Percentiles rank a stretch among this genome's conserved stretches.
Evolutionary conservation across 2,329 filamentous ascomycete species (phyloP).

Genomic region (Paramyrothecium sp.): DNA sequence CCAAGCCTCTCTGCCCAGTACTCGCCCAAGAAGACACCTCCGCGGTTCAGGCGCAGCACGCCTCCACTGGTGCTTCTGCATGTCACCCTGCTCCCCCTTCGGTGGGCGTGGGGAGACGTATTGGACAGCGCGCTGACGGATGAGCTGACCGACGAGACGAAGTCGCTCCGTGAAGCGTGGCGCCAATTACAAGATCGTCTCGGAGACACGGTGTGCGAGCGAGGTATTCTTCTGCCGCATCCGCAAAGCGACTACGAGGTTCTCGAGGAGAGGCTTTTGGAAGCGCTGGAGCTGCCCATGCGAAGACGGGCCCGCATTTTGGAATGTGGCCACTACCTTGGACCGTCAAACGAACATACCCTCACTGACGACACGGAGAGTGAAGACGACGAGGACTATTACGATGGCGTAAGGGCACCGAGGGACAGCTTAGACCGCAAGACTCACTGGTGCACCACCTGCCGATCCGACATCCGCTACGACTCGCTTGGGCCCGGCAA

Average conservation of each 20-base stretch:
- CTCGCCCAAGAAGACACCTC: slow-evolving; percentile 57
- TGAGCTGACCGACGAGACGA: slow-evolving; percentile 44
- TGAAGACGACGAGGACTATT: slow-evolving; percentile 41
- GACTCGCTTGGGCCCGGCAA: slow-evolving; percentile 52
- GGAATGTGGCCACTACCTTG: slow-evolving; percentile 75
- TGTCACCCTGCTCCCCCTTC: slow-evolving; percentile 70
- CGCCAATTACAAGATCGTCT: slow-evolving; percentile 67
- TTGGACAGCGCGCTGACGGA: slow-evolving; percentile 41
- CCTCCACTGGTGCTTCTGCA: slow-evolving; percentile 76
- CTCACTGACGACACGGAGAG: slow-evolving; percentile 43
- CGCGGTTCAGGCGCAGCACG: slow-evolving; percentile 54
- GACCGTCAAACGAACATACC: slow-evolving; percentile 51
- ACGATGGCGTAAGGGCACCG: slow-evolving; percentile 22
- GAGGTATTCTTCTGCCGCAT: slow-evolving; percentile 74
- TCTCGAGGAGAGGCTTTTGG: slow-evolving; percentile 73
- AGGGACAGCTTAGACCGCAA: slow-evolving; percentile 23
- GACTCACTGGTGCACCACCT: slow-evolving; percentile 57
- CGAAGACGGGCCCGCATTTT: slow-evolving; percentile 65
- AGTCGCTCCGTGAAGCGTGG: slow-evolving; percentile 61
- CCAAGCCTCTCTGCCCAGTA: slow-evolving; percentile 50
- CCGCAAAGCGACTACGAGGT: slow-evolving; percentile 79
- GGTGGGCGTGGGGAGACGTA: slow-evolving; percentile 61
- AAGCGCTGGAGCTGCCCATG: slow-evolving; percentile 69
- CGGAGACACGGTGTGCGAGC: slow-evolving; percentile 69
- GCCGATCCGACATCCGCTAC: slow-evolving; percentile 52